Evolutionary conservation across 2,329 filamentous ascomycete species (phyloP).

Genomic region (Chrysoporthe puriensis): DNA sequence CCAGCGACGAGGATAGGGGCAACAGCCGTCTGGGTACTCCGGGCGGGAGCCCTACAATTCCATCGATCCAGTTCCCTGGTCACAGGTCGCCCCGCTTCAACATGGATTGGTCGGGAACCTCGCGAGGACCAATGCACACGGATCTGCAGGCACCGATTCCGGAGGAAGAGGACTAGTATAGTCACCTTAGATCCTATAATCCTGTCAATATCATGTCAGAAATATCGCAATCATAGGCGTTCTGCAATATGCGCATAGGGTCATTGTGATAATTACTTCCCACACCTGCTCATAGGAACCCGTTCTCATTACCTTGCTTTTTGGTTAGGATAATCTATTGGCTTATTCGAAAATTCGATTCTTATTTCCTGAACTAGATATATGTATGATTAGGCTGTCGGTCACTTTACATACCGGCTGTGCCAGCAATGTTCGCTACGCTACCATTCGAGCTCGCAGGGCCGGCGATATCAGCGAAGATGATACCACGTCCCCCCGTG

Average conservation of each 20-base stretch:
- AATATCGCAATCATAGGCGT: neutral
- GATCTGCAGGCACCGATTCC: conserved; percentile 10
- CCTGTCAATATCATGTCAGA: neutral
- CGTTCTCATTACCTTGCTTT: neutral
- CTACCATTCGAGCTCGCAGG: neutral
- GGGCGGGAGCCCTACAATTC: neutral
- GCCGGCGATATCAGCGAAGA: conserved; percentile 18
- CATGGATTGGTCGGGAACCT: conserved; percentile 18
- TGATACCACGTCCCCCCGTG: conserved; percentile 13
- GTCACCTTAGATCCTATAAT: neutral
- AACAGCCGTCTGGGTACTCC: neutral
- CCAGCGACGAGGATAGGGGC: neutral
- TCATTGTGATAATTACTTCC: neutral
- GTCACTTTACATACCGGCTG: conserved; percentile 10
- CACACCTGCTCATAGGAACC: neutral
- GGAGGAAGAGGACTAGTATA: conserved; percentile 9
- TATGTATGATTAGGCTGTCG: neutral
- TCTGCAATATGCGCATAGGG: neutral
- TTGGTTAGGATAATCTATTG: neutral
- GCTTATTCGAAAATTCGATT: too few relatives aligned
- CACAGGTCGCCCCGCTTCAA: conserved; percentile 5
- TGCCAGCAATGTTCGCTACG: conserved; percentile 8
- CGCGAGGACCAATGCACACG: neutral
- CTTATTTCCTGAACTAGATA: neutral
- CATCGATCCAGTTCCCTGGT: neutral